Base-by-base conservation (phyloP, 176 grass and related monocot genomes). In the Canna indica region DNA sequence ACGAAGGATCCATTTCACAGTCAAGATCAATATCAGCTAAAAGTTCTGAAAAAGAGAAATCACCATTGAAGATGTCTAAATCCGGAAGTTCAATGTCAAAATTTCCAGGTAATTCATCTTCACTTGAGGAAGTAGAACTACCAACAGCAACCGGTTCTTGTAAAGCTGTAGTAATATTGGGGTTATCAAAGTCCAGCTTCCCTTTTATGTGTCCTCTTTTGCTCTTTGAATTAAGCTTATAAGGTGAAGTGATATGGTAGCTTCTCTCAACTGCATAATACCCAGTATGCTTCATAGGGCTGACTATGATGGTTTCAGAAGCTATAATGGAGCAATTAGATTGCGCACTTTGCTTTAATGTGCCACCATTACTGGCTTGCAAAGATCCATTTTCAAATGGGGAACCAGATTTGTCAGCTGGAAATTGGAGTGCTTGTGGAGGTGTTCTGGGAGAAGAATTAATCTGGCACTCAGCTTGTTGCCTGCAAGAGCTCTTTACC, bases 121-220 rank as follows among this genome's bases (percentile, higher is more conserved):
- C 28, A 24, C 8, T 48, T 31, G 68, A 70, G 50, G 68, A 31
- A 9, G 42, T 31, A n/a, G 25, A 31, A 48, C 16, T 34, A 1
- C 31, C 36, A 33, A 31, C 27, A 0, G 42, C 68, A 30, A 48
- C 28, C 33, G 41, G 68, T 47, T 70, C 68, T 10, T 66, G 18
- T 25, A 39, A 18, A 24, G 3, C 24, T 66, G 63, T 66, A 22
- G 33, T 24, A 17, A 41, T 57, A 45, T 86, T 83, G 3, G 79
- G 54, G 45, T 29, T 71, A 58, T 80, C 88, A 60, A 96, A 96
- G 73, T 96, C 69, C 54, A 96, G 41, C 73, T 81, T 96, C 56
- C 91, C 85, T 78, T 88, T 96, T n/a, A 88, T 81, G 68, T 88
- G 85, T 39, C 85, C 83, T 68, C 90, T 91, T 78, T 91, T 88